Evolutionary conservation across 176 grass and related monocot genomes (phyloP), one percentile per base, ranked within the genome.

Genomic region (Dactylis glomerata): DNA sequence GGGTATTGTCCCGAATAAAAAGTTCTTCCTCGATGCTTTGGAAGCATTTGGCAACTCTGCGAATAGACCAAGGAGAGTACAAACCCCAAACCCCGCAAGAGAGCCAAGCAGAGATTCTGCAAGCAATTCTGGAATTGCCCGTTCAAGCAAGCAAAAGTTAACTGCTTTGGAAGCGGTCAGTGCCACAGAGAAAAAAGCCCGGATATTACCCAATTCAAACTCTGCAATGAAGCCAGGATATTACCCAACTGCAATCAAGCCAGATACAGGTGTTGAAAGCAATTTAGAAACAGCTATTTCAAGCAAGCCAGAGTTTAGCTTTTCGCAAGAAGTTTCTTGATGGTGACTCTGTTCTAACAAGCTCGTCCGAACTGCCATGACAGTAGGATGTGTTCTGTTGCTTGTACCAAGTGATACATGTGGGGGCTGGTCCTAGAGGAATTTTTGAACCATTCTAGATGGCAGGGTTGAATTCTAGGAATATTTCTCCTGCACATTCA

Each of bases 1-100:
- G 81, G 91, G 95, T 72, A 95, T 95, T 74, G 87, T 98, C 79
- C 95, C 92, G 0, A 98, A 95, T 90, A 98, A 92, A 22, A 94
- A 80, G 73, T 93, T 98, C 89, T 95, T 98, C 81, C 85, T 98
- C 40, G 87, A 95, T 73, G 95, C 95, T 64, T 78, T 95, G 82
- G 85, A 95, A 87, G 79, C 91, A 51, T 93, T 95, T 90, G 89
- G 92, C 49, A 90, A 82, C 38, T 81, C 92, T 22, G 59, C 67
- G 23, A 91, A 31, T 77, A 87, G 81, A 86, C 56, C 82, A 15
- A 86, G 69, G 75, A 84, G 88, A 24, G 78, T 81, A 73, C 50
- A 62, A 23, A 56, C 22, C 11, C 16, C 68, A 84, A 86, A 87
- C 36, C 26, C 84, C 59, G 45, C 75, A 59, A 74, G 12, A 31